These are phyloP conservation scores for Euphorbia lathyris DNA, from an alignment of 345 rosid species.

Conservation along the genomic window DNA sequence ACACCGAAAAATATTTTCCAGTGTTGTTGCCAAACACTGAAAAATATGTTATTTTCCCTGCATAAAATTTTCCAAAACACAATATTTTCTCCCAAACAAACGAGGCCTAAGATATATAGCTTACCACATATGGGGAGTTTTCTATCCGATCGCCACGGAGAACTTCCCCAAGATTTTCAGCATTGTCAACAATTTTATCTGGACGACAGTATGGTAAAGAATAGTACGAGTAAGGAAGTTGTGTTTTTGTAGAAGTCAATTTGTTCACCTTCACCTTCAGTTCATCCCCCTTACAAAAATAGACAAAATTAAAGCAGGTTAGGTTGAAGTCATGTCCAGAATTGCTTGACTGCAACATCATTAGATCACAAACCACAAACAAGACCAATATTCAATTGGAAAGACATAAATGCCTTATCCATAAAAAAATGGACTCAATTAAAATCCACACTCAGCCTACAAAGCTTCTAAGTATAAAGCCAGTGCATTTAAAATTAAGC, in stretches of 20 bases:
- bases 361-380: neutral
- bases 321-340: neutral
- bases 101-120: slow-evolving; percentile 15
- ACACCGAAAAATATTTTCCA: no score
- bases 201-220: slow-evolving; percentile 73
- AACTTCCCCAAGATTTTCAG: slow-evolving; percentile 95
- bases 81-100: no score
- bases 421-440: neutral
- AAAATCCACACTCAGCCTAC: neutral
- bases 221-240: slow-evolving; percentile 84
- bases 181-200: slow-evolving; percentile 58
- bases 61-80: no score
- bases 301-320: slow-evolving; percentile 7
- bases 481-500: neutral
- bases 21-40: no score
- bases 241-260: slow-evolving; percentile 84
- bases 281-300: slow-evolving; percentile 58
- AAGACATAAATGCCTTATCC: neutral
- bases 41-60: no score
- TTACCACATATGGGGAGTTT: slow-evolving; percentile 79
- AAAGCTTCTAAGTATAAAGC: neutral
- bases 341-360: neutral
- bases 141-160: slow-evolving; percentile 91
- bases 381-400: neutral
- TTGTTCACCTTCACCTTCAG: slow-evolving; percentile 91